Evolutionary conservation across 108 stramenopile genomes (phyloP), one percentile per base, ranked within the genome.

Genomic region (Mayamaea pseudoterrestris): DNA sequence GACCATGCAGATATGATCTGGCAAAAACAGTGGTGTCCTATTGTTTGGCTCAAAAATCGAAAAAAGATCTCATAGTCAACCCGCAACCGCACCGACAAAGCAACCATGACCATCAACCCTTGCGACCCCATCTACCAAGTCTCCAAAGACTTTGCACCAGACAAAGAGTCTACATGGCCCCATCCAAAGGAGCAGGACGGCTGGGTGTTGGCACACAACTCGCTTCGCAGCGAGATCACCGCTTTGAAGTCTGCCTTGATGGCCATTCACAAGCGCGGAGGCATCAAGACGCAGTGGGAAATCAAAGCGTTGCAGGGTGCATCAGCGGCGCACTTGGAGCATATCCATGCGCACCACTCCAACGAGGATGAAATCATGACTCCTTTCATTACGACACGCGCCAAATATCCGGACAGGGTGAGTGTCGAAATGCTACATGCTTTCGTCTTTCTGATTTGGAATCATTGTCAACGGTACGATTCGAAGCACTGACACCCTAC

Each of bases 121-220:
- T n/a, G n/a, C n/a, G n/a, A n/a, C n/a, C n/a, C n/a, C n/a, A n/a
- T n/a, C n/a, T 66, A 55, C 39, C 55, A 61, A 55, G 26, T 61
- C 7, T 26, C 25, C 17, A 35, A 44, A 9, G 32, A 62, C 0
- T 66, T 62, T 41, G 34, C 27, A 11, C 70, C 70, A 0, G 57
- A 71, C 45, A 71, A 71, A 53, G 61, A 49, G 37, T 22, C n/a
- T 29, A 44, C 32, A 13, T 71, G 70, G 70, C 30, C 50, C 5
- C 50, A 65, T 17, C 65, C 70, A 0, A 30, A 27, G 0, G 56
- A 66, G 25, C 40, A 62, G 26, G 55, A 54, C 39, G 65, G 65
- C 0, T 71, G 70, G 70, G 41, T 63, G 25, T 56, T 55, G 40
- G 55, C 60, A 7, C 70, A 71, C 65, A 65, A 66, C 31, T 44